Evolutionary conservation across 306 rosid species (phyloP), one percentile per base, ranked within the genome.

Genomic region (Glycine soja): DNA sequence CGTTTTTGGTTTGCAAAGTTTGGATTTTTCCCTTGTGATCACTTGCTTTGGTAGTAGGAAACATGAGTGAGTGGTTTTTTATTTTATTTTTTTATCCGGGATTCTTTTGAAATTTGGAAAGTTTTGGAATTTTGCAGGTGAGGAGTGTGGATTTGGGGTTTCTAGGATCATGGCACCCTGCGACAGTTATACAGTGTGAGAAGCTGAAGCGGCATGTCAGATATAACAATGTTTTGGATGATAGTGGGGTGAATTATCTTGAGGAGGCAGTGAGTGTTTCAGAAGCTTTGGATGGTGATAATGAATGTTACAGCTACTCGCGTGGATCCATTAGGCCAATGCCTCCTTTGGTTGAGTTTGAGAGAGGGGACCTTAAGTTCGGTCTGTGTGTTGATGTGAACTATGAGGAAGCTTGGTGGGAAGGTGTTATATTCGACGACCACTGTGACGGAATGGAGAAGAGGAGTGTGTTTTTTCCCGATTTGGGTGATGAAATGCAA

Each of bases 361-460:
- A 78, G 36, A 34, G 2, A 6, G 68, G 42, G 75, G 82, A 64
- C 34, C 82, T 95, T 86, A 79, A 77, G 4, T 93, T 80, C 70
- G 97, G 99, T 75, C 64, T 93, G 6, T 93, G 96, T 81, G 98
- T 95, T 70, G 99, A 93, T 81, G 98, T 84, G 30, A 56, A 63
- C 67, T 61, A 90, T 48, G 48, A 40, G 63, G 99, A 95, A 7
- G 97, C 94, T 58, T 95, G 99, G 99, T 93, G 99, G 99, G 98
- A 95, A 88, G 98, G 99, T 14, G 98, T 95, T 40, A 67, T 95
- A 45, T 91, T 87, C 79, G 98, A 95, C 79, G 98, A 95, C 68
- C 90, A 84, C 1, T 80, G 77, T 80, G 87, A 90, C 34, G 96
- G 88, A 76, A 85, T 47, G 42, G 82, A 88, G 50, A 74, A 89